Percentiles rank a stretch among this genome's conserved stretches.
Conservation (phyloP, 2,329 filamentous ascomycete genomes). For the Aureobasidium sp. region DNA sequence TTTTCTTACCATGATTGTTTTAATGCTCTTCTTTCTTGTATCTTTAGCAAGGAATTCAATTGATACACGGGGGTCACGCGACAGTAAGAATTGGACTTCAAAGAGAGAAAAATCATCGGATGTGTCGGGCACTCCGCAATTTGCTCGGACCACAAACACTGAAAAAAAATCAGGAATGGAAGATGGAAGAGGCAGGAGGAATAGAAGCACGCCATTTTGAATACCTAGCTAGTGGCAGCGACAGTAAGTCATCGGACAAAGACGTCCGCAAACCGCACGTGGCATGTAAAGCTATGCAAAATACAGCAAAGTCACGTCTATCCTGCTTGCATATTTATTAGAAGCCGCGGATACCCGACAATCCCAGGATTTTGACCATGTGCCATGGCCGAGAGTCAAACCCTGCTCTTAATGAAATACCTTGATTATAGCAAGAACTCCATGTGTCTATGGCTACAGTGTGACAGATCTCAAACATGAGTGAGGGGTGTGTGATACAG, state of each 20-base stretch:
- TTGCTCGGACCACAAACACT: background rate
- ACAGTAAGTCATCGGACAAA: background rate
- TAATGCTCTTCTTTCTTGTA: background rate
- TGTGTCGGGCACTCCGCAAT: conserved; percentile 5
- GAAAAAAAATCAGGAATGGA: background rate
- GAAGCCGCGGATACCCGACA: no score
- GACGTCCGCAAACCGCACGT: no score
- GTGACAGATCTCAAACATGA: no score
- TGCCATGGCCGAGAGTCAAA: no score
- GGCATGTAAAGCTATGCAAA: no score
- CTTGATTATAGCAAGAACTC: no score
- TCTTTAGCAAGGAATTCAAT: background rate
- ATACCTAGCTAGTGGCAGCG: background rate
- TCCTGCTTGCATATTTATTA: no score
- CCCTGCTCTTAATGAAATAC: no score
- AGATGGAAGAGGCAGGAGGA: background rate
- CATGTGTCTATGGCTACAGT: no score
- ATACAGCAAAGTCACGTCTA: no score
- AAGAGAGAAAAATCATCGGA: background rate
- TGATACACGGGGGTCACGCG: background rate
- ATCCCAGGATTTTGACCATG: no score
- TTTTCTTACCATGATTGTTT: background rate
- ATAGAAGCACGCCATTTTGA: background rate
- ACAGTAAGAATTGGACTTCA: background rate
- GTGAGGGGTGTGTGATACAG: no score